Evolutionary conservation across 176 grass and related monocot species (phyloP), one percentile per base, ranked within the genome.

Genomic region (Microstegium vimineum): DNA sequence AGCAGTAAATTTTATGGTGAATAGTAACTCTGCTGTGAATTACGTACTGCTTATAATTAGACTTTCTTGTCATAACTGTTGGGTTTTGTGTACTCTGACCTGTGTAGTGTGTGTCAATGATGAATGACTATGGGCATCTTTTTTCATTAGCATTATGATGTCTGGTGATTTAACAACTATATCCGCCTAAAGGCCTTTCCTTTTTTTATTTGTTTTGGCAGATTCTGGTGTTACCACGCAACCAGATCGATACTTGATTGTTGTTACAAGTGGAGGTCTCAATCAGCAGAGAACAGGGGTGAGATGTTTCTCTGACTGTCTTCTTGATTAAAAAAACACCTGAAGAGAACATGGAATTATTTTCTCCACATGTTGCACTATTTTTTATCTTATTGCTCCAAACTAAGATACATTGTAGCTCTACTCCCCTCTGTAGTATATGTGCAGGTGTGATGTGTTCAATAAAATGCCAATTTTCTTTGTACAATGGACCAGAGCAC

Each of bases 251-350:
- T 91, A 87, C 81, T 90, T 97, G 81, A 85, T 93, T 90, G 86
- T 97, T 52, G 78, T 87, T 76, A 97, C 91, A 57, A 97, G 91
- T 83, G 94, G 94, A 66, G 94, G 94, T 30, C 68, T 97, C 73
- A 97, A 97, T 70, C 94, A 97, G 83, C 94, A 97, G 62, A 85
- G 94, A 91, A 97, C 91, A 78, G 94, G 94, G 83, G 94, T 97
- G 81, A 97, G 75, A 32, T 75, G 36, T 81, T 42, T 73, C 47
- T 23, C 46, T 80, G 17, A 42, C 43, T 78, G 47, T 57, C 40
- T 9, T 45, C 22, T 56, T 70, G 26, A 72, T 43, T 75, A 6
- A 51, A 20, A 60, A 30, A 72, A 62, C 33, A 71, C 33, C 16
- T 54, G 62, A 40, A 66, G 32, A 37, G 36, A 75, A 75, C 43